Conservation (phyloP, 225 moss, liverwort and hornwort genomes). For the Thuidium tamariscinum region DNA sequence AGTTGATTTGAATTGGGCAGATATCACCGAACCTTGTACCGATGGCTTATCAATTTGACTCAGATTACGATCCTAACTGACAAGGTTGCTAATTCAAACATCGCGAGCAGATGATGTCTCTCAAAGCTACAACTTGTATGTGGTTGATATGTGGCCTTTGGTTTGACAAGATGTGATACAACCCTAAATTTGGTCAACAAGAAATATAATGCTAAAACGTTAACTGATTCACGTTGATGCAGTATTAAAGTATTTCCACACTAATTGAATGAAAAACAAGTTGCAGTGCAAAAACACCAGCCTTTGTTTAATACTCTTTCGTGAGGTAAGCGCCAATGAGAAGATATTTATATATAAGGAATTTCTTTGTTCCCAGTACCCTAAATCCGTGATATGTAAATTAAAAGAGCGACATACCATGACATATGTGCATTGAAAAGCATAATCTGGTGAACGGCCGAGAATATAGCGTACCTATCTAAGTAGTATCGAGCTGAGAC, state of each 20-base stretch:
- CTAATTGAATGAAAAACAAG: not conserved
- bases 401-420: not conserved
- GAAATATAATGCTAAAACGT: not conserved
- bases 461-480: not conserved
- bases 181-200: conserved; percentile 1
- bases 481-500: not conserved
- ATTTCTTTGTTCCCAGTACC: not conserved
- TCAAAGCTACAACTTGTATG: not conserved
- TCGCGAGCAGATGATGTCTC: not conserved
- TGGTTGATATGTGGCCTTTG: not conserved
- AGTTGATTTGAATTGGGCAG: not conserved
- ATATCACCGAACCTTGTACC: not conserved
- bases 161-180: not conserved
- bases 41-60: not conserved
- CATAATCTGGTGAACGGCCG: not conserved
- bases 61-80: not conserved
- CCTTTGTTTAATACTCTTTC: not conserved
- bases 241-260: not conserved
- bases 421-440: not conserved
- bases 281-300: not conserved
- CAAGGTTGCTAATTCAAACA: not conserved
- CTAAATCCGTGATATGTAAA: not conserved
- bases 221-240: not conserved
- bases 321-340: not conserved
- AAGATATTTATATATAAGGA: not conserved